Percentiles rank a stretch among this genome's conserved stretches.
Evolutionary conservation across 2,329 filamentous ascomycete species (phyloP).

Genomic region (Neopestalotiopsis rosae): DNA sequence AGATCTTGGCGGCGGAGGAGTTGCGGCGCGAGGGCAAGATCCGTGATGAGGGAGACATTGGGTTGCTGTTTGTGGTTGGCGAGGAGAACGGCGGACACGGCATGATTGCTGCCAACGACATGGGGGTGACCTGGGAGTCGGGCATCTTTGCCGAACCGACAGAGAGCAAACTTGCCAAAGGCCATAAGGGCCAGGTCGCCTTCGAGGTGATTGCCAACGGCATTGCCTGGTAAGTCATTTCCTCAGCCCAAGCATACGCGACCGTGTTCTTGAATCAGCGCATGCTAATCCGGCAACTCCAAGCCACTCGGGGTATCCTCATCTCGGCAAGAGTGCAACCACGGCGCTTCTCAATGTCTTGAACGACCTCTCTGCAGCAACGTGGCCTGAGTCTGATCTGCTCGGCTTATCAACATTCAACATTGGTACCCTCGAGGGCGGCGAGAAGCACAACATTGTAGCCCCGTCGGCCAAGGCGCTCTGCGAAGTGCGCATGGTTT

Average conservation of each 20-base stretch:
- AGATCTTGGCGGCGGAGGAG: slow-evolving; percentile 51
- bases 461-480: slow-evolving; percentile 43
- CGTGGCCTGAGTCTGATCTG: slow-evolving; percentile 40
- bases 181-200: slow-evolving; percentile 55
- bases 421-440: slow-evolving; percentile 43
- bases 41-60: slow-evolving; percentile 32
- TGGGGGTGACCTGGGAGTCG: slow-evolving; percentile 47
- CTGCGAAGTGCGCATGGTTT: slow-evolving; percentile 44
- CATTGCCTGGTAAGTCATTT: slow-evolving; percentile 31
- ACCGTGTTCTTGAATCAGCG: not conserved
- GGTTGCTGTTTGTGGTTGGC: slow-evolving; percentile 47
- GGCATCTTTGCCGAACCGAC: slow-evolving; percentile 62
- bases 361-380: slow-evolving; percentile 35
- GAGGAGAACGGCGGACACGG: slow-evolving; percentile 60
- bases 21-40: slow-evolving; percentile 31
- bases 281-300: not conserved
- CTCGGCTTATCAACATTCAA: slow-evolving; percentile 46
- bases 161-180: slow-evolving; percentile 56
- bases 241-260: not conserved
- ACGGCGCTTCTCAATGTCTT: slow-evolving; percentile 37
- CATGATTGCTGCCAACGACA: slow-evolving; percentile 55
- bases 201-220: slow-evolving; percentile 38
- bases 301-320: slow-evolving; percentile 44
- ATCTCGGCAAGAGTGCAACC: slow-evolving; percentile 39
- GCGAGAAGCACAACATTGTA: slow-evolving; percentile 45